Evolutionary conservation across 352 stramenopile genomes (phyloP).

Genomic region (Pythium apleroticum): DNA sequence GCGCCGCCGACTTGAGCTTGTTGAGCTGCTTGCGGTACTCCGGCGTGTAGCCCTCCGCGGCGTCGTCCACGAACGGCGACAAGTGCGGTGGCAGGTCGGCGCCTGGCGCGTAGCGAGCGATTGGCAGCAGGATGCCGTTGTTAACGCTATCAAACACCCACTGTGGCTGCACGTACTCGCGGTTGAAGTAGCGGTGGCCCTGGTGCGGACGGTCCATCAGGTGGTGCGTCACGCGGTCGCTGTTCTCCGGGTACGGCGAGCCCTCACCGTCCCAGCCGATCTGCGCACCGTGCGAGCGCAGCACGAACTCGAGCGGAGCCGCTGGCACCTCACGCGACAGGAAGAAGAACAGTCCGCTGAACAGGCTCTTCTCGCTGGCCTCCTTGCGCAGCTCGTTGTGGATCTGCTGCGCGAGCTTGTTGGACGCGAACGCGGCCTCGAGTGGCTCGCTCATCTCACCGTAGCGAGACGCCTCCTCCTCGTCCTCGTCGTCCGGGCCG

Average conservation of each 20-base stretch:
- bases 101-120: conserved; percentile 93
- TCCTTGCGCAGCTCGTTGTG: conserved; percentile 82
- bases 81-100: conserved; percentile 88
- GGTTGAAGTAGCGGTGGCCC: conserved; percentile 84
- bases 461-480: conserved; percentile 67
- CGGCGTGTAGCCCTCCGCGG: conserved; percentile 95
- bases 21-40: conserved; percentile 93
- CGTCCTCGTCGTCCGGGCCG: conserved; percentile 72
- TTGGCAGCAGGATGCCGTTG: conserved; percentile 93
- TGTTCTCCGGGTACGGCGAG: conserved; percentile 90
- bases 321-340: conserved; percentile 94
- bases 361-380: conserved; percentile 72
- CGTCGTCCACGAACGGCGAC: conserved; percentile 97
- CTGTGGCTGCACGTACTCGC: conserved; percentile 99
- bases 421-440: conserved; percentile 83
- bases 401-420: conserved; percentile 79
- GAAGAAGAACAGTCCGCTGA: conserved; percentile 89
- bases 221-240: conserved; percentile 96
- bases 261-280: conserved; percentile 95
- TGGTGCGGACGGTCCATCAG: conserved; percentile 94
- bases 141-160: conserved; percentile 99
- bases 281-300: conserved; percentile 92
- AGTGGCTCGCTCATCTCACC: conserved; percentile 90
- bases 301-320: conserved; percentile 95
- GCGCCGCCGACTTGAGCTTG: conserved; percentile 80